phyloP scores from a whole-genome alignment of 1,139 yeast species.

The Yamadazyma oceani region DNA sequence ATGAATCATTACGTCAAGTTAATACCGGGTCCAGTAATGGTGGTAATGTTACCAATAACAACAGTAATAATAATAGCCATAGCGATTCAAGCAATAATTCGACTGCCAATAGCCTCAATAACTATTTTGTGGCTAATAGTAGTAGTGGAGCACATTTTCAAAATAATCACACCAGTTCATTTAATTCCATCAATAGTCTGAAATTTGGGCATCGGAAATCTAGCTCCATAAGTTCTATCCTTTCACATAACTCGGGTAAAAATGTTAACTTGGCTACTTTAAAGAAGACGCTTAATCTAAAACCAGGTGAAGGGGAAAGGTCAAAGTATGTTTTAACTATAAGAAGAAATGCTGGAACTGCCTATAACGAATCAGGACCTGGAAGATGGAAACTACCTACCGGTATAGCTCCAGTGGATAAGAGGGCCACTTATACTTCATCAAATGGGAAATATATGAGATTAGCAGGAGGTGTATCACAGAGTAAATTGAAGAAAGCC shows the following conservation, averaged over 20 bases:
- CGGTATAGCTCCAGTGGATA: constrained; percentile 54
- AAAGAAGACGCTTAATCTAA: constrained; percentile 35
- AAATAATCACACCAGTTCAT: not conserved
- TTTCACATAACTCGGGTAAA: constrained; percentile 34
- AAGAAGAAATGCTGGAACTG: constrained; percentile 52
- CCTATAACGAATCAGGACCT: constrained; percentile 57
- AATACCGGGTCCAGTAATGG: no score
- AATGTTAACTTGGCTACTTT: constrained; percentile 41
- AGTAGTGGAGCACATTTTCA: not conserved
- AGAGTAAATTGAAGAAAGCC: constrained; percentile 27
- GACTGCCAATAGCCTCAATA: not conserved
- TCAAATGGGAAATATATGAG: constrained; percentile 35
- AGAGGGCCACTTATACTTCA: constrained; percentile 26
- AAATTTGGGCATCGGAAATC: constrained; percentile 13
- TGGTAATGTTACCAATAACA: no score
- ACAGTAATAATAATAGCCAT: no score
- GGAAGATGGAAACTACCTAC: constrained; percentile 64
- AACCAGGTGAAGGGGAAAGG: constrained; percentile 52
- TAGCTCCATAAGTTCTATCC: constrained; percentile 38
- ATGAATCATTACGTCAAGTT: no score
- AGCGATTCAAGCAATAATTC: no score
- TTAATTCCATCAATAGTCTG: not conserved
- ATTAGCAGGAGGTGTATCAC: constrained; percentile 26
- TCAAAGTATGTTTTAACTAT: constrained; percentile 57
- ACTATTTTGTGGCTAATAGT: not conserved